These are phyloP conservation scores for Herpetospermum pedunculosum DNA, from an alignment of 306 rosid genomes.

Conservation along the genomic window DNA sequence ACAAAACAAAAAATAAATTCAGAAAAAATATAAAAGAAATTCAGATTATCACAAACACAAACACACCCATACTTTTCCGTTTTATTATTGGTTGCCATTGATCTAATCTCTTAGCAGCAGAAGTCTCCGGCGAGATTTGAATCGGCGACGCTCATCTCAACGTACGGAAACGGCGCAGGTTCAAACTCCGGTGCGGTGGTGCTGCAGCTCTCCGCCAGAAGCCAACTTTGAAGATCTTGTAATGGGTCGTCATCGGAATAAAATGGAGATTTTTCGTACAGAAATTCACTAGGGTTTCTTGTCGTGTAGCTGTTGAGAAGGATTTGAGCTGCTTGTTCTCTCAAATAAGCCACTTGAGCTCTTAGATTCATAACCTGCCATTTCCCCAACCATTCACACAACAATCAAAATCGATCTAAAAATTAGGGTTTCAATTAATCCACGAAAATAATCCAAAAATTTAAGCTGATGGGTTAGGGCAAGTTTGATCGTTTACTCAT, in stretches of 20 bases:
- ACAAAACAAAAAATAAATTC: background rate
- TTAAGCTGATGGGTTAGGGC: background rate
- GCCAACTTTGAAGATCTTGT: background rate
- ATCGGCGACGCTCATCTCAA: background rate
- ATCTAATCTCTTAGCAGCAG: background rate
- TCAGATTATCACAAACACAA: background rate
- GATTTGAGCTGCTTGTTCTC: constrained; percentile 64
- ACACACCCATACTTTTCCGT: background rate
- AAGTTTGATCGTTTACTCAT: background rate
- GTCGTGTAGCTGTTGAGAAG: constrained; percentile 21
- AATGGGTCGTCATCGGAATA: background rate
- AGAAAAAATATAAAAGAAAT: background rate
- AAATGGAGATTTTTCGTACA: background rate
- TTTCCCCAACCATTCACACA: background rate
- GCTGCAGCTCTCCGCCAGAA: background rate
- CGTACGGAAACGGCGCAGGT: background rate
- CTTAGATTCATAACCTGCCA: constrained; percentile 68
- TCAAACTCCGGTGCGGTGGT: background rate
- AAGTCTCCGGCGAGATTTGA: background rate
- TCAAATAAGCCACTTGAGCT: constrained; percentile 68
- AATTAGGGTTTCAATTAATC: background rate
- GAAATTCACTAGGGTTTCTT: constrained; percentile 40
- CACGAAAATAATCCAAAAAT: background rate
- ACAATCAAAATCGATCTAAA: background rate
- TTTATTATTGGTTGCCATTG: background rate